A percentile compares a stretch with the other conserved stretches of the same genome.
Conservation (phyloP, 192 early-diverging fungal genomes). For the Mortierella alpina region DNA sequence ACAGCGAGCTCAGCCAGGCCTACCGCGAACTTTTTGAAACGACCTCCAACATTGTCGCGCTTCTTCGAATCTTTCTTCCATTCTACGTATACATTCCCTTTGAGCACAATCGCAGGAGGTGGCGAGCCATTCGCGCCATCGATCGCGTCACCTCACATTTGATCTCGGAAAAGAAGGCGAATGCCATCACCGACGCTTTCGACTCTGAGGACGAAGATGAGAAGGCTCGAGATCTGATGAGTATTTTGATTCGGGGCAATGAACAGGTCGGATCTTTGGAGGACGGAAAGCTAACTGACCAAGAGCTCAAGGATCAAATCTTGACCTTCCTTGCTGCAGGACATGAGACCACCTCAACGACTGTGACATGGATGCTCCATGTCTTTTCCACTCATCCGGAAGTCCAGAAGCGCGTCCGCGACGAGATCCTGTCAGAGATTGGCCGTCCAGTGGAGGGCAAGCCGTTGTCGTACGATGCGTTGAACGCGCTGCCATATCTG, state of each 20-base stretch:
- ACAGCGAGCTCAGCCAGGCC: slow-evolving; percentile 58
- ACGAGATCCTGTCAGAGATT: slow-evolving; percentile 56
- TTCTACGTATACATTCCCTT: slow-evolving; percentile 22
- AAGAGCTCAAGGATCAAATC: slow-evolving; percentile 64
- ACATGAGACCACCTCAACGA: slow-evolving; percentile 66
- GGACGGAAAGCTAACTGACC: slow-evolving; percentile 52
- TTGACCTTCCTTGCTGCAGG: slow-evolving; percentile 70
- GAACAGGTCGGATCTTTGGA: slow-evolving; percentile 53
- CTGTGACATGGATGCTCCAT: slow-evolving; percentile 62
- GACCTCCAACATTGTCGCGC: slow-evolving; percentile 7
- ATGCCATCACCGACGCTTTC: slow-evolving; percentile 3
- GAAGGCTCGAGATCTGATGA: slow-evolving; percentile 56
- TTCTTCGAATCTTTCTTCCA: slow-evolving; percentile 43
- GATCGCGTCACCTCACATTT: slow-evolving; percentile 48
- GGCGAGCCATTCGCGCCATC: slow-evolving; percentile 29
- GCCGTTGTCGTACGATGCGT: slow-evolving; percentile 55
- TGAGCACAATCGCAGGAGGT: slow-evolving; percentile 26
- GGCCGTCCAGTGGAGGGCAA: slow-evolving; percentile 41
- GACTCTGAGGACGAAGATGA: slow-evolving; percentile 2
- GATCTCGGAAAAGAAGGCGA: slow-evolving; percentile 48
- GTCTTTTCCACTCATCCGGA: slow-evolving; percentile 58
- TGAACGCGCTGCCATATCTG: slow-evolving; percentile 61
- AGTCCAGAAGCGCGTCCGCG: slow-evolving; percentile 55
- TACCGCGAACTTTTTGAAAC: slow-evolving; percentile 54
- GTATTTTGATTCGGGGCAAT: slow-evolving; percentile 55